phyloP scores from a whole-genome alignment of 148 eudicot genomes.

The Linanthus parryae region DNA sequence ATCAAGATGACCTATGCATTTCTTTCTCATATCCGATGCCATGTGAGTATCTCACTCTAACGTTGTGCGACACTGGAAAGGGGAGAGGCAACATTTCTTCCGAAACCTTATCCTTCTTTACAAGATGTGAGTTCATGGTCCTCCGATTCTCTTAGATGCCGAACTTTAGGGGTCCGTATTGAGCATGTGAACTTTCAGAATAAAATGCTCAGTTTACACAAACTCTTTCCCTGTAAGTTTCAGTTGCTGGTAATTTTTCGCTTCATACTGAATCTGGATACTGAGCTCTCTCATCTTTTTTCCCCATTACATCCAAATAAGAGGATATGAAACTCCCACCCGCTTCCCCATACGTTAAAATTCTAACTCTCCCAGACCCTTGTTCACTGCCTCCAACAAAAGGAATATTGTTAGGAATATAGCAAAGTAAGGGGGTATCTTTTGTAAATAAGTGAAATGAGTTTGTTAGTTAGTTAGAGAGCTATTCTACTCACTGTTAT shows the following conservation, averaged over 20 bases:
- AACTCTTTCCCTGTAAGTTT: slow-evolving; percentile 18
- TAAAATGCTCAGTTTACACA: slow-evolving; percentile 21
- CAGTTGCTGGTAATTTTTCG: slow-evolving; percentile 18
- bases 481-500: too few relatives aligned
- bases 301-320: slow-evolving; percentile 10
- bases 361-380: too few relatives aligned
- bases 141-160: slow-evolving; percentile 13
- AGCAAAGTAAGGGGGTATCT: too few relatives aligned
- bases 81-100: slow-evolving; percentile 1
- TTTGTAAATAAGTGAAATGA: too few relatives aligned
- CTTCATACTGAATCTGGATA: slow-evolving; percentile 13
- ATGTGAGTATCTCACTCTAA: neutral
- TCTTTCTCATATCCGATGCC: neutral
- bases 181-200: slow-evolving; percentile 19
- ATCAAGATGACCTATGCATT: neutral
- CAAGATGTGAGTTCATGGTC: slow-evolving; percentile 1
- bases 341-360: slow-evolving; percentile 18
- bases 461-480: too few relatives aligned
- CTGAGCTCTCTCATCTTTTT: slow-evolving; percentile 22
- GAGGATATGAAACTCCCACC: slow-evolving; percentile 18
- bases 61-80: neutral
- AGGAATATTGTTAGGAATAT: too few relatives aligned
- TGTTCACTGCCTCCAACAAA: too few relatives aligned
- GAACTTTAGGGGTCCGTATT: slow-evolving; percentile 18
- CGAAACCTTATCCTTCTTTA: neutral